Evolutionary conservation across 768 basidiomycete species (phyloP), one percentile per base, ranked within the genome.

Genomic region (Suillus subluteus): DNA sequence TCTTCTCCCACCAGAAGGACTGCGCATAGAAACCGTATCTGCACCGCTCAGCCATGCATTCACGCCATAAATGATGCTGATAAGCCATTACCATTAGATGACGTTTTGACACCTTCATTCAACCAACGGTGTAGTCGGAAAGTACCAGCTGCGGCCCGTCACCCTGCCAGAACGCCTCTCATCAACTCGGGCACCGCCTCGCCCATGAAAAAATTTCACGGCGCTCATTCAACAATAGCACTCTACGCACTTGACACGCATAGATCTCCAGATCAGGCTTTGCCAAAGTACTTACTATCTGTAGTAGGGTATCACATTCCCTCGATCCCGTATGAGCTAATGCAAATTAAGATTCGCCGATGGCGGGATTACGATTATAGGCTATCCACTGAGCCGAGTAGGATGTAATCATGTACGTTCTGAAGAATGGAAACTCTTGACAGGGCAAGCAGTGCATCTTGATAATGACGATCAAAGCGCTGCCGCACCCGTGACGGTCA

Each of bases 391-490:
- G 23, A 38, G 16, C 58, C 58, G 58, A 40, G 16, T 18, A 40
- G n/a, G 38, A 5, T 59, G 23, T 26, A 13, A 58, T 58, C 58
- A 13, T 13, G 48, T 15, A 50, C 26, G 23, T 40, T 26, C 58
- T 41, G 26, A 41, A 30, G 58, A 26, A 26, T 41, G 58, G 16
- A 41, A 41, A 41, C 23, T 56, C 2, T 40, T 58, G 58, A 58
- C 7, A 13, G 21, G 26, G 5, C n/a, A 11, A 26, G 58, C 38
- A 40, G 7, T 15, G 58, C n/a, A 26, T 16, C 26, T 40, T 59
- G 38, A 58, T 58, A 38, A 40, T 59, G 23, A 9, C n/a, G n/a
- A 58, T 40, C 40, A 61, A 61, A 7, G 58, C 58, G 41, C 58
- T 61, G 13, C 58, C 16, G 18, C 16, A 18, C 40, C 23, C 21